Base-by-base conservation (phyloP, 345 rosid species). In the Hibiscus tridactylites region DNA sequence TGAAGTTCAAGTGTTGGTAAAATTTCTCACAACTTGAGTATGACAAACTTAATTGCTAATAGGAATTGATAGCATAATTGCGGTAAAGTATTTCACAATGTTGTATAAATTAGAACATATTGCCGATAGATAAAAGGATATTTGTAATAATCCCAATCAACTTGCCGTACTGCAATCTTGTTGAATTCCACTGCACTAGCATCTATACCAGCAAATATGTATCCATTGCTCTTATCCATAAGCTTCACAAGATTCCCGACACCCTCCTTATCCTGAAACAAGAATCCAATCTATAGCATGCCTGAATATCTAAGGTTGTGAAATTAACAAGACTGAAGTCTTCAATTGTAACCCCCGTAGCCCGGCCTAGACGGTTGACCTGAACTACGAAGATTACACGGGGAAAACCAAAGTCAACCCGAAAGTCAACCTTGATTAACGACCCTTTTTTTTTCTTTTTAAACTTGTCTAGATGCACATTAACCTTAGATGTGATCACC, bases 261-360 rank as follows among this genome's bases (percentile, higher is more conserved):
- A 77, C 98, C 88, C 71, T 88, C 94, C 79, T 90, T 95, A 73
- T 95, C 97, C 98, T 90, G 82, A 60, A 78, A 68, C 63, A 39
- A 61, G 16, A 44, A 46, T 58, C 61, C 26, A 11, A 21, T 53
- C 53, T 52, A 70, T 49, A 52, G 68, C 78, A 65, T 72, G 81
- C 96, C 97, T 96, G 98, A 80, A 96, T 91, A 75, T 96, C 96
- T 72, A 87, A 81, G 71, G 98, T 91, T 46, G 96, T 77, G 75
- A 88, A 92, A 81, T 82, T 78, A 19, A 91, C 97, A 71, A 87
- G 86, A 77, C 89, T 62, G 68, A 76, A 83, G 76, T 89, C 83
- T 80, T 92, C 95, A 64, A 92, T 79, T 67, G 87, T 92, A 6
- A n/a, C n/a, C n/a, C n/a, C n/a, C n/a, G n/a, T n/a, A n/a, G n/a